Evolutionary conservation across 441 rosid species (phyloP).

Genomic region (Isatis lusitanica): DNA sequence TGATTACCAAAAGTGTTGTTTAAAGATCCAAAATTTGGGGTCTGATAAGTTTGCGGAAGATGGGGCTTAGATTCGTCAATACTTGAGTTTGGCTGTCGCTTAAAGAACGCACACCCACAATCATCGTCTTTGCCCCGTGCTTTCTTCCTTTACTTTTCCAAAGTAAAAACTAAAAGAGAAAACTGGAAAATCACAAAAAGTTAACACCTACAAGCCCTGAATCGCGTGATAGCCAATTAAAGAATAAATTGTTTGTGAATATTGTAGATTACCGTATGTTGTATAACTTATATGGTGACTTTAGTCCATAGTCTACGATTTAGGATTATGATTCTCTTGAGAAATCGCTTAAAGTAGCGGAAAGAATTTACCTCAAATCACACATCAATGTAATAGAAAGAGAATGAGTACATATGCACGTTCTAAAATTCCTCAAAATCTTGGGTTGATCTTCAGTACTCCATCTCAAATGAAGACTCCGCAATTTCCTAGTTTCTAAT

Average conservation of each 20-base stretch:
- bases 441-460: background rate
- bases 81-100: conserved; percentile 29
- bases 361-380: background rate
- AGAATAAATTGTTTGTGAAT: background rate
- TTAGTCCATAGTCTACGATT: background rate
- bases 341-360: background rate
- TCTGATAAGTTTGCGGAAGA: conserved; percentile 9
- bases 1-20: no score
- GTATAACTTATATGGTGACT: background rate
- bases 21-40: background rate
- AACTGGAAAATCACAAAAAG: background rate
- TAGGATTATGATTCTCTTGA: background rate
- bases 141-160: conserved; percentile 1
- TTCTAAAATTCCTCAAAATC: background rate
- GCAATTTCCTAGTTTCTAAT: background rate
- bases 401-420: background rate
- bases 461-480: background rate
- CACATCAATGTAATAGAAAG: background rate
- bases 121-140: conserved; percentile 23
- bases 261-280: background rate
- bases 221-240: conserved; percentile 5
- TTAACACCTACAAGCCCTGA: background rate
- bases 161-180: background rate
- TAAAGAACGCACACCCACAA: conserved; percentile 21
- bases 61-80: conserved; percentile 18